Percentiles rank a stretch among this genome's conserved stretches.
phyloP scores from a whole-genome alignment of 352 stramenopile genomes.

The Globisporangium cylindrosporum region DNA sequence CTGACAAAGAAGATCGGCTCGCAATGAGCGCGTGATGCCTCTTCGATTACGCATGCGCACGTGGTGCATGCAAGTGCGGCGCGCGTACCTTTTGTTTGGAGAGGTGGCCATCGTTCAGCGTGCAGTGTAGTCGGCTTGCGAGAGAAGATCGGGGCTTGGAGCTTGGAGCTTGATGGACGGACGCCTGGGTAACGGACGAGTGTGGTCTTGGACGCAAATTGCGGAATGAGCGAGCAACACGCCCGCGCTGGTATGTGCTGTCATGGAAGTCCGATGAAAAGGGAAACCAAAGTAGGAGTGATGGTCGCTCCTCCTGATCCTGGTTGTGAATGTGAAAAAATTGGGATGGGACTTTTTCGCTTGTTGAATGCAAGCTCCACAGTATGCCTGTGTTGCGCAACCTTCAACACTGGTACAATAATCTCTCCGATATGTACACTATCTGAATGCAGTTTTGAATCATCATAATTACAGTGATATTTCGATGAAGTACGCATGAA shows the following conservation, averaged over 20 bases:
- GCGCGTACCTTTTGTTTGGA: constrained; percentile 24
- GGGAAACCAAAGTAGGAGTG: too few species aligned
- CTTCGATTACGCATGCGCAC: not conserved
- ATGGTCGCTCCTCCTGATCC: too few species aligned
- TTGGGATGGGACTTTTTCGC: not conserved
- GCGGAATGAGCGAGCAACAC: constrained; percentile 3
- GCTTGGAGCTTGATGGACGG: constrained; percentile 19
- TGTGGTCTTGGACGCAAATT: constrained; percentile 9
- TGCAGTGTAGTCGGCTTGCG: not conserved
- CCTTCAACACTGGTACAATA: too few species aligned
- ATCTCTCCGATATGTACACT: too few species aligned
- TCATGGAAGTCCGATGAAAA: too few species aligned
- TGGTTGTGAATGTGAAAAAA: constrained; percentile 8
- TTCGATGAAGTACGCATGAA: not conserved
- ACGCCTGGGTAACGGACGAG: not conserved
- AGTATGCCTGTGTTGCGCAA: too few species aligned
- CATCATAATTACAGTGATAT: too few species aligned
- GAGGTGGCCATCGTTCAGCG: constrained; percentile 22
- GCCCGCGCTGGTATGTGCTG: not conserved
- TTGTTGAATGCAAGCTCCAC: not conserved
- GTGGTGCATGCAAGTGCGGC: not conserved
- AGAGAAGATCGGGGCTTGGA: constrained; percentile 4
- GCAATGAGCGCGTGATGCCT: not conserved
- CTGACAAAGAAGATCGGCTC: not conserved
- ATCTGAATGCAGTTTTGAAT: too few species aligned